Conservation (phyloP, 345 rosid species). For the Dimocarpus longan region DNA sequence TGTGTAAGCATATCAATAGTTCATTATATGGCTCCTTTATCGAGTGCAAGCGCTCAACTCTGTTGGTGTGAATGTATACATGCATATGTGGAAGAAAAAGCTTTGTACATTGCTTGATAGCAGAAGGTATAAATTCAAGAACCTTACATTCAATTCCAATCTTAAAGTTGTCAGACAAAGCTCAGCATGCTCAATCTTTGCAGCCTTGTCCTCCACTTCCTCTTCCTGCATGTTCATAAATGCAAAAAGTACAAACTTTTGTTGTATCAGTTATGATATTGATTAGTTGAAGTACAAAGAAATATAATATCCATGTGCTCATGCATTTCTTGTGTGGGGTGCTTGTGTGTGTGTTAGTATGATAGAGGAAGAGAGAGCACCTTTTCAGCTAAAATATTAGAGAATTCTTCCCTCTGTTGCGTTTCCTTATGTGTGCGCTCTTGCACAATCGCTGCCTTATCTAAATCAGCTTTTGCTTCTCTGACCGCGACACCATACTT, state of each 20-base stretch:
- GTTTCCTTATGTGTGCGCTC: conserved; percentile 75
- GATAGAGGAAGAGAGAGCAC: conserved; percentile 28
- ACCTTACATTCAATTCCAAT: conserved; percentile 80
- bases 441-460: conserved; percentile 88
- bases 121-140: conserved; percentile 1
- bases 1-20: not conserved
- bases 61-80: not conserved
- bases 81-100: not conserved
- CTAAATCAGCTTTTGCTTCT: conserved; percentile 87
- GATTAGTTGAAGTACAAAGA: not conserved
- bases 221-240: conserved; percentile 62
- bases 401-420: conserved; percentile 62
- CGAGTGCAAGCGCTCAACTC: not conserved
- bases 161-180: conserved; percentile 75
- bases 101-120: not conserved
- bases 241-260: conserved; percentile 1
- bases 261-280: not conserved
- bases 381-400: conserved; percentile 65
- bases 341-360: not conserved
- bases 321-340: not conserved
- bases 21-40: not conserved
- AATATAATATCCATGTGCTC: not conserved
- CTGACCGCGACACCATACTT: conserved; percentile 84
- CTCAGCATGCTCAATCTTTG: conserved; percentile 76
- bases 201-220: conserved; percentile 69